Evolutionary conservation across 2,329 filamentous ascomycete genomes (phyloP).

Genomic region (Fusarium coicis): DNA sequence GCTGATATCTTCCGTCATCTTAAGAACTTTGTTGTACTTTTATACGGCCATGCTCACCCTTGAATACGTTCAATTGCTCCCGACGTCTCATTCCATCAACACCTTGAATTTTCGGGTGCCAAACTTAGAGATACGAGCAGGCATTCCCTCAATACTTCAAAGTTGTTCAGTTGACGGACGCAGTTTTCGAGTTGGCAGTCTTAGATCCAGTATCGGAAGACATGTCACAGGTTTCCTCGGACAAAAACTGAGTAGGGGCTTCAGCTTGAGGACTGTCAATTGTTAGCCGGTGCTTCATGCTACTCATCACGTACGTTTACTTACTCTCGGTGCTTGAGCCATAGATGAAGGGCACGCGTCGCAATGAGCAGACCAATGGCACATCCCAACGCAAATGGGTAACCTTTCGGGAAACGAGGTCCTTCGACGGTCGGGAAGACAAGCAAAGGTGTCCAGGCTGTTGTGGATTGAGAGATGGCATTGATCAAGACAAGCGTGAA

Average conservation of each 20-base stretch:
- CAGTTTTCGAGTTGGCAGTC: neutral
- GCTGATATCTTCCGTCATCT: accelerated
- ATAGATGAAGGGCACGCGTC: constrained; percentile 39
- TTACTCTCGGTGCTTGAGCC: constrained; percentile 39
- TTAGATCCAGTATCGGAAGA: neutral
- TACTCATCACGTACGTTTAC: neutral
- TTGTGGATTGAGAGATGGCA: constrained; percentile 63
- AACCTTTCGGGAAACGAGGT: constrained; percentile 56
- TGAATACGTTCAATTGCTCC: accelerated
- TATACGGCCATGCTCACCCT: accelerated
- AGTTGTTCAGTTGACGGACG: neutral
- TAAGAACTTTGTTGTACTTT: too few species aligned
- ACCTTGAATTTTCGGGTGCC: too few species aligned
- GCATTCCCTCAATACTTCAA: accelerated
- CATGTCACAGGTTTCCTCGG: neutral
- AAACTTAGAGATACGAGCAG: too few species aligned
- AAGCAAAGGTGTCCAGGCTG: constrained; percentile 65
- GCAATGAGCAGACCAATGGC: constrained; percentile 46
- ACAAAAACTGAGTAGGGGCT: neutral
- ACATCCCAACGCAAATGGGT: constrained; percentile 50
- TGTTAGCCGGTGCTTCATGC: neutral
- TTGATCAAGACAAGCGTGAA: constrained; percentile 64
- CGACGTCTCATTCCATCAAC: accelerated
- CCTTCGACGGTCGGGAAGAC: constrained; percentile 60
- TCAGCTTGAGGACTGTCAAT: neutral